Base-by-base conservation (phyloP, 2,329 filamentous ascomycete genomes). In the Cryphonectria parasitica region DNA sequence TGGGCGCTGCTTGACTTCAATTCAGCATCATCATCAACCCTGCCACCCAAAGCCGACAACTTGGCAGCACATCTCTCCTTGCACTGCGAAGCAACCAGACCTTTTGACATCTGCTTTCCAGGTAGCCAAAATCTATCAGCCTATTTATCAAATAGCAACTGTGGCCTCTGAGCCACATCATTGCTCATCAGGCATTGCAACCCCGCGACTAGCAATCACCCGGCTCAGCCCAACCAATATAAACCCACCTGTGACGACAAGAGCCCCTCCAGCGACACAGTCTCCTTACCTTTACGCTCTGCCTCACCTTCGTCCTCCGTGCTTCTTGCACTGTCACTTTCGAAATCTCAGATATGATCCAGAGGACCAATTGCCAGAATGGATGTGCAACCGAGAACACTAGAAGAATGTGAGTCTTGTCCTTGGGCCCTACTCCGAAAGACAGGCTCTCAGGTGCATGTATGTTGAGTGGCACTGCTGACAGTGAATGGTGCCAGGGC, bases 401-500 rank as follows among this genome's bases (percentile, higher is more conserved):
- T 73, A 64, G 70, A 68, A 69, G 72, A 73, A 54, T 73, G 72
- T 73, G 39, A 72, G 72, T 66, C 6, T 5, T 34, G 45, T 49
- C 45, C 45, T 43, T 49, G 22, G 5, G 7, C 2, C 45, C 58
- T 36, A 1, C 43, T 8, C 22, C 7, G 17, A 5, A 17, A 49
- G 45, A 10, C 45, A n/a, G 49, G 56, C 31, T n/a, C 67, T 6
- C 34, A 45, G 19, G 28, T 17, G 19, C 25, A 66, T 49, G 62
- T 67, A 71, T 67, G 62, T 69, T 62, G 63, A 69, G 41, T 66
- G 56, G 54, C 54, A 28, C 17, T 49, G 54, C 71, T 76, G 69
- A 76, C 69, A 58, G 64, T 52, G 22, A n/a, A 49, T 60, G 19
- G 63, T 67, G 13, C 74, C 78, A 95, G 93, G 93, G 95, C 88